Evolutionary conservation across 306 rosid genomes (phyloP).

Genomic region (Prunus padus): DNA sequence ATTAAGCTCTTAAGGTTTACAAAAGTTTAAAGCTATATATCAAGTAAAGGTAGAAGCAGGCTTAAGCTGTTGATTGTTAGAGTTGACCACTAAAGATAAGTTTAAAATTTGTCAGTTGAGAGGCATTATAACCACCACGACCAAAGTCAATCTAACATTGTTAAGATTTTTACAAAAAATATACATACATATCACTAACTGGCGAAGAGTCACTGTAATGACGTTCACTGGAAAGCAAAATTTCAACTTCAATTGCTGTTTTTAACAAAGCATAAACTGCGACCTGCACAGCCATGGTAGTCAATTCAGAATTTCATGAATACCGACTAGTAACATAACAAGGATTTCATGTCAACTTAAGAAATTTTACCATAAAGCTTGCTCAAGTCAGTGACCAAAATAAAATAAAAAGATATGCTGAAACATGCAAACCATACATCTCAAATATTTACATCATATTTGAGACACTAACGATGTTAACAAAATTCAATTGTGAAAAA

Average conservation of each 20-base stretch:
- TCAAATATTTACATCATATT: neutral
- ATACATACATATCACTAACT: conserved; percentile 60
- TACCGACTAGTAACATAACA: conserved; percentile 9
- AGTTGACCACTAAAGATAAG: neutral
- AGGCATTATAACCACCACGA: neutral
- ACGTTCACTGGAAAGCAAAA: conserved; percentile 58
- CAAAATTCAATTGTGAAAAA: neutral
- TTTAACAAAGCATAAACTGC: conserved; percentile 61
- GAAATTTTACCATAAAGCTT: neutral
- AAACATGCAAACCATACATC: neutral
- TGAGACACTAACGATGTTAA: neutral
- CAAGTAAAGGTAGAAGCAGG: conserved; percentile 3
- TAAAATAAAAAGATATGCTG: conserved; percentile 4
- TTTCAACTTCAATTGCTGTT: conserved; percentile 63
- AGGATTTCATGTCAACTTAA: conserved; percentile 9
- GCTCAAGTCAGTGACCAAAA: conserved; percentile 11
- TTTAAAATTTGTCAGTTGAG: neutral
- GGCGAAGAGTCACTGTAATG: conserved; percentile 40
- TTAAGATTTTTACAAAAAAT: neutral
- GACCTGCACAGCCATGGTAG: conserved; percentile 41
- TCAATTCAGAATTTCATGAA: conserved; percentile 11
- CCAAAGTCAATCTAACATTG: neutral
- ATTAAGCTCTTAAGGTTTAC: neutral
- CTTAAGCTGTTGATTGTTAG: conserved; percentile 2
- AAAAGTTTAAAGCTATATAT: neutral